phyloP scores from a whole-genome alignment of 2,329 filamentous ascomycete genomes.

The Xylariales sp. region DNA sequence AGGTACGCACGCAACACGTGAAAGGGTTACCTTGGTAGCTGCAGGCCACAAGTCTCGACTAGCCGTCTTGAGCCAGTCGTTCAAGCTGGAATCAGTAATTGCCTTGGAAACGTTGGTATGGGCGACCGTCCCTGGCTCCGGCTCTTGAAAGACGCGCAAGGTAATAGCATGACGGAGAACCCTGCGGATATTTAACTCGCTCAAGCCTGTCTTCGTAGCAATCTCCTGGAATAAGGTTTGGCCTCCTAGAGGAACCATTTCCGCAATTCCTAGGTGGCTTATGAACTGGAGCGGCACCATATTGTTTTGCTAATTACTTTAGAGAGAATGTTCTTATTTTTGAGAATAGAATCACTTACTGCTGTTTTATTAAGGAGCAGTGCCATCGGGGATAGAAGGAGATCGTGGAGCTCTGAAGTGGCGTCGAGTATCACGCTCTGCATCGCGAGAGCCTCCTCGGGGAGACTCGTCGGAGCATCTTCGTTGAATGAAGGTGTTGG shows the following conservation, averaged over 20 bases:
- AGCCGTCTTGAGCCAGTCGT: conserved; percentile 50
- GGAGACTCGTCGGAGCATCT: not conserved
- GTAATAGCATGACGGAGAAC: conserved; percentile 51
- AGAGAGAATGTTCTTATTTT: not conserved
- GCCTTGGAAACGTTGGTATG: conserved; percentile 53
- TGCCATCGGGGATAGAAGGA: not conserved
- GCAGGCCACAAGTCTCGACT: conserved; percentile 48
- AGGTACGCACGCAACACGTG: not conserved
- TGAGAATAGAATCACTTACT: not conserved
- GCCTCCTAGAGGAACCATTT: conserved; percentile 41
- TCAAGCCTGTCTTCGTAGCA: conserved; percentile 38
- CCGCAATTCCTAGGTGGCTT: conserved; percentile 43
- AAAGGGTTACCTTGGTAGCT: conserved; percentile 42
- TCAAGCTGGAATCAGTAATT: conserved; percentile 44
- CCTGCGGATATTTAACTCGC: conserved; percentile 41
- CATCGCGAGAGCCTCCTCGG: not conserved
- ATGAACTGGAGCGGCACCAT: conserved; percentile 30
- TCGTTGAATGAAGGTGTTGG: not conserved
- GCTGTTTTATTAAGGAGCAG: not conserved
- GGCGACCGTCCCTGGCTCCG: conserved; percentile 51
- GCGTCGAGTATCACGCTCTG: not conserved
- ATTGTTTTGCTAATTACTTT: not conserved
- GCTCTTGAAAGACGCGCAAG: conserved; percentile 56
- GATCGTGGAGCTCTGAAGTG: not conserved
- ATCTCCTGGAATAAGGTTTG: conserved; percentile 36